Base-by-base conservation (phyloP, 2,329 filamentous ascomycete species). In the Penicillium sp. region DNA sequence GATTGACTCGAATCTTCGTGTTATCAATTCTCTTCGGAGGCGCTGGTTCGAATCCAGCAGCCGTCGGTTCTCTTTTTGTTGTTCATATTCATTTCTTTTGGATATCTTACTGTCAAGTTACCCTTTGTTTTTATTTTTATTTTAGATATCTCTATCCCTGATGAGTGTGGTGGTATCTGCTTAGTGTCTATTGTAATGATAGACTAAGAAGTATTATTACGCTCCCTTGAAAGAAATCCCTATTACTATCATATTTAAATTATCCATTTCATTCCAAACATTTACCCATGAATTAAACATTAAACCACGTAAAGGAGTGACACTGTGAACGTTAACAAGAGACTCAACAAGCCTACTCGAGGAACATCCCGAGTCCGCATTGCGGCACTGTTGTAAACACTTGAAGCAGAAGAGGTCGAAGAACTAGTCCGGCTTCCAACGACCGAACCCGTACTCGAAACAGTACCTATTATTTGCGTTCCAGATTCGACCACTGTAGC, bases 221-320 rank as follows among this genome's bases (percentile, higher is more conserved):
- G 10, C 39, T 42, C 11, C 10, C 39, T 6, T 13, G 6, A 42
- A 42, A n/a, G n/a, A n/a, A 14, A 14, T 42, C 37, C 39, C 39
- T 42, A 22, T 42, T 13, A 42, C 3, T 13, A 22, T 19, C n/a
- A 4, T 42, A 46, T 46, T 4, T 16, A 46, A 21, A 27, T 47
- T 47, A 26, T 27, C 14, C 44, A 42, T 21, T 42, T 22, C 19
- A 42, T 26, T 14, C 24, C 43, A 3, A 22, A 7, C 9, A 42
- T 13, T 19, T 4, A n/a, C n/a, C 9, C 35, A 39, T 9, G 19
- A 19, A 26, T 39, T 22, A 39, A 54, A 4, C 14, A 47, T 54
- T 24, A 48, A 48, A 37, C 24, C 35, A 42, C 42, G 22, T 31
- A 54, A 54, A 54, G 33, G 33, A 54, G 37, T 49, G 52, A 19